Evolutionary conservation across 2,329 filamentous ascomycete genomes (phyloP).

Genomic region (Monilinia vaccinii-corymbosi): DNA sequence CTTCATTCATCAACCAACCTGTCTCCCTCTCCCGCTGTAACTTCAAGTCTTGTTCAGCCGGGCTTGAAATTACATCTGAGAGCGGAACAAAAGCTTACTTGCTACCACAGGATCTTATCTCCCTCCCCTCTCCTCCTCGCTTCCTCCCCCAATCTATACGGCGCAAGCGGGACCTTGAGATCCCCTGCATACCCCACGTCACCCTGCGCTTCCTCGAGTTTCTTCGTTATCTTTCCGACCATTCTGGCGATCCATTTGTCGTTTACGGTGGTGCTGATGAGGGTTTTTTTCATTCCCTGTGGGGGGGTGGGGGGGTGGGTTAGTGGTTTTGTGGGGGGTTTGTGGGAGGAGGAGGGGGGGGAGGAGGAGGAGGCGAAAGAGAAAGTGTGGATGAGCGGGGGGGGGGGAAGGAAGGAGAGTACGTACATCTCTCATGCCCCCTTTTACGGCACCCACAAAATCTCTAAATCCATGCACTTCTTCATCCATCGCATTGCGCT

Average conservation of each 20-base stretch:
- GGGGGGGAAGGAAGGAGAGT: not conserved
- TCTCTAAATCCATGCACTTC: constrained; percentile 23
- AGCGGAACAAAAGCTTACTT: too few relatives aligned
- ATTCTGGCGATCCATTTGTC: constrained; percentile 46
- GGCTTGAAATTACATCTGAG: too few relatives aligned
- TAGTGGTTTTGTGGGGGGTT: too few relatives aligned
- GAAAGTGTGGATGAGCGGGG: not conserved
- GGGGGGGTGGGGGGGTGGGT: not conserved
- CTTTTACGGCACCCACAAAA: constrained; percentile 30
- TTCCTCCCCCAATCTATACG: constrained; percentile 16
- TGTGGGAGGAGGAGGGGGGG: too few relatives aligned
- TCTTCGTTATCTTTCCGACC: constrained; percentile 41
- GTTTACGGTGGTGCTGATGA: constrained; percentile 39
- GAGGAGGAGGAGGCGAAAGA: not conserved
- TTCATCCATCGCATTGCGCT: constrained; percentile 25
- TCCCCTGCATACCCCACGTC: constrained; percentile 42
- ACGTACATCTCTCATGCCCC: constrained; percentile 33
- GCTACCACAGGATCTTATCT: constrained; percentile 18
- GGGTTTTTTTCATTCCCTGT: constrained; percentile 28
- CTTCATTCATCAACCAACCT: too few relatives aligned
- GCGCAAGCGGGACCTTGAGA: constrained; percentile 32
- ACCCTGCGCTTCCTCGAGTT: constrained; percentile 39
- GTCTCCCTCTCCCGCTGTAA: too few relatives aligned
- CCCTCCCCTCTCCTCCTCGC: constrained; percentile 13
- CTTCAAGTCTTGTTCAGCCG: too few relatives aligned